Evolutionary conservation across 1,284 basidiomycete genomes (phyloP).

Genomic region (Rhodotorula sp.): DNA sequence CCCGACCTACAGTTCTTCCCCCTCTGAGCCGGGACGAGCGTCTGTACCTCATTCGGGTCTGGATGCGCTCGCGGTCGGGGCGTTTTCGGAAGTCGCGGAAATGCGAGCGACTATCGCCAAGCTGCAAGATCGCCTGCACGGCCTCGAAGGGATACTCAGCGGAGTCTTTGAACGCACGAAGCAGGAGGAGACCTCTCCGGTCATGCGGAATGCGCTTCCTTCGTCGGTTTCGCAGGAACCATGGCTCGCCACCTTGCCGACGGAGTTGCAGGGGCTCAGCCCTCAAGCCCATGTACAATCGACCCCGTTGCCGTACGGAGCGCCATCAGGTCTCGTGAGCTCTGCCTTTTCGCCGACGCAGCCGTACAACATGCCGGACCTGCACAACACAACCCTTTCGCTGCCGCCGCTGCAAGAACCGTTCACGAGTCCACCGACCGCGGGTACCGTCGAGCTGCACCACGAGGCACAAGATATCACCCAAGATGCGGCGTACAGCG

Average conservation of each 20-base stretch:
- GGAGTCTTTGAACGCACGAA: not conserved
- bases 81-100: constrained; percentile 12
- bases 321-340: not conserved
- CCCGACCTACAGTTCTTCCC: not conserved
- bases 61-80: not conserved
- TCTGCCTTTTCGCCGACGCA: not conserved
- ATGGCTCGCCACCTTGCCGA: not conserved
- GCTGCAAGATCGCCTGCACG: not conserved
- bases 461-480: too few species aligned
- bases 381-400: not conserved
- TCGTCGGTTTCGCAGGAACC: not conserved
- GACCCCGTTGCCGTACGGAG: too few species aligned
- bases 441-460: not conserved
- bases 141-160: constrained; percentile 14
- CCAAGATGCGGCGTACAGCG: too few species aligned
- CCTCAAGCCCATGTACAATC: not conserved
- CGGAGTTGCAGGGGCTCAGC: not conserved
- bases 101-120: constrained; percentile 11
- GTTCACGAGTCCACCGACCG: not conserved
- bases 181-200: not conserved
- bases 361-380: not conserved
- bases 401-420: not conserved
- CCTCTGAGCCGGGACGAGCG: not conserved
- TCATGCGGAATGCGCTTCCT: not conserved
- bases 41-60: not conserved